Base-by-base conservation (phyloP, 116 monocot species). In the Posidonia oceanica region DNA sequence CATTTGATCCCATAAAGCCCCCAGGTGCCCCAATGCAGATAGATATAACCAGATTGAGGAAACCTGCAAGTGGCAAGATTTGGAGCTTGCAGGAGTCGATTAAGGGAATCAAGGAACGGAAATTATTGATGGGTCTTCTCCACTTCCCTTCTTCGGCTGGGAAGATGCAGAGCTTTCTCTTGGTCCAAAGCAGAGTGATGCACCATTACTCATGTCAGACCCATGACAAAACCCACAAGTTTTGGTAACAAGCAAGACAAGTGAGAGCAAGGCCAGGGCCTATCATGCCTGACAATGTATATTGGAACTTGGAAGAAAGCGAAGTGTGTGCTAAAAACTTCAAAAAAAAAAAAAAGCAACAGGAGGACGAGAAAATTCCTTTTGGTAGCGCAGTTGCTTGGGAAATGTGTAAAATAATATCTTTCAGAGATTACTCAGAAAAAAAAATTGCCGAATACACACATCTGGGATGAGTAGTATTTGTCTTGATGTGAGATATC, bases 111-210 rank as follows among this genome's bases (percentile, higher is more conserved):
- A 39, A 63, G 14, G 11, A 15, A 15, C 15, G 63, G 36, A 3
- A 38, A 13, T 14, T 14, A 39, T 22, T 36, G 17, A 15, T 41
- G 18, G 18, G 40, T 16, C 18, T 44, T 44, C 63, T 62, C 36
- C 65, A 39, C 65, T 8, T 14, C 4, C 29, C 29, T 22, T 29
- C 36, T 36, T 23, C 36, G 11, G 36, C 13, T 36, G 21, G 21
- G 22, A 36, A 21, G 14, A 61, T 61, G 11, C 61, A 61, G 48
- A 61, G 61, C 61, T 65, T 65, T 65, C 8, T 65, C 17, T 65
- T 65, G 41, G 38, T 65, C 40, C 40, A 65, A 65, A n/a, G 65
- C 41, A 41, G 52, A 52, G 67, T 10, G 39, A 16, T 67, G 64
- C 38, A 17, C 21, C 62, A 52, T 41, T 37, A 37, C 18, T 52